These are phyloP conservation scores for Scheffersomyces quercinus DNA, from an alignment of 1,139 yeast species.

Conservation along the genomic window DNA sequence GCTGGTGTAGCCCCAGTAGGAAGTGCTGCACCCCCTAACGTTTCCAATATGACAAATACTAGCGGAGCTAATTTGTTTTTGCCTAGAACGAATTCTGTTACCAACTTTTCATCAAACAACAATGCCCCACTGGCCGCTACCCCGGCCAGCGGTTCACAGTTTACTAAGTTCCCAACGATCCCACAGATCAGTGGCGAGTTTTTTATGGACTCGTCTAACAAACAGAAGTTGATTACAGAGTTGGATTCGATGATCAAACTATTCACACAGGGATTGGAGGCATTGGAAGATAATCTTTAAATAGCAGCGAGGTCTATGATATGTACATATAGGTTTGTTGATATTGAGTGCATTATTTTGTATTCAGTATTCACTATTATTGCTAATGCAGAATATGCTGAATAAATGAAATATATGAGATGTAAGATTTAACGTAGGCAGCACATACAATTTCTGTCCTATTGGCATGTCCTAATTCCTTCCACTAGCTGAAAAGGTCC, in stretches of 20 bases:
- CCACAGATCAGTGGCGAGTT: conserved; percentile 41
- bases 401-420: neutral
- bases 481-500: neutral
- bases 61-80: conserved; percentile 10
- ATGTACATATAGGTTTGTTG: conserved; percentile 11
- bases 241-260: conserved; percentile 41
- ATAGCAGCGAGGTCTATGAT: neutral
- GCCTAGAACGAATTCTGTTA: conserved; percentile 5
- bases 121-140: neutral
- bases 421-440: neutral
- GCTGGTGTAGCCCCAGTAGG: neutral
- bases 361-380: neutral
- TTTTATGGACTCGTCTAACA: conserved; percentile 40
- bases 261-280: conserved; percentile 44
- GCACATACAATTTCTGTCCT: no score
- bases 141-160: conserved; percentile 2
- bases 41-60: neutral
- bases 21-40: neutral
- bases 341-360: no score
- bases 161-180: conserved; percentile 34
- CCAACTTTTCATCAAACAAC: conserved; percentile 3
- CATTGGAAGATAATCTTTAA: conserved; percentile 30
- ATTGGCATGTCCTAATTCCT: neutral
- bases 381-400: neutral
- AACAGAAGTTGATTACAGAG: conserved; percentile 35